A percentile compares a stretch with the other conserved stretches of the same genome.
Conservation (phyloP, 2,329 filamentous ascomycete species). For the Aspergillus viridinutans region DNA sequence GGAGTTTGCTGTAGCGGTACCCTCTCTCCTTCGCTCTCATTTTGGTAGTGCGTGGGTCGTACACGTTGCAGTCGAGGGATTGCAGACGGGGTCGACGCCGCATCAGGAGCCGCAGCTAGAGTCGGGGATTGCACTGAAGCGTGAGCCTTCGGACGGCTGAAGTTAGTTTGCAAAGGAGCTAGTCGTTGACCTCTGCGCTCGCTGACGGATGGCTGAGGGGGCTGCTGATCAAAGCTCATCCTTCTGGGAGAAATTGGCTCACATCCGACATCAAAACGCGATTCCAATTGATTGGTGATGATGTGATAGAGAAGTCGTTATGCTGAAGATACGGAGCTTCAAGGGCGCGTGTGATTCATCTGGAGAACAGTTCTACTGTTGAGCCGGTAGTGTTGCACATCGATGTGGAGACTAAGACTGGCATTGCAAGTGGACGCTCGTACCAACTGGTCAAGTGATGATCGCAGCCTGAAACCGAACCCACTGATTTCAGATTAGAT, state of each 20-base stretch:
- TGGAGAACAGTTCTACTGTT: not conserved
- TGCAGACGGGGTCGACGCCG: not conserved
- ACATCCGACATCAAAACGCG: not conserved
- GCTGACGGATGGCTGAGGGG: conserved; percentile 26
- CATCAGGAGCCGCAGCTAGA: not conserved
- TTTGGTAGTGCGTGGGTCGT: conserved; percentile 29
- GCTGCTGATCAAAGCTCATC: conserved; percentile 16
- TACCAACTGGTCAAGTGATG: not conserved
- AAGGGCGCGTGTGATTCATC: not conserved
- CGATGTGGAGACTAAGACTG: not conserved
- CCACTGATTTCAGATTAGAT: not conserved
- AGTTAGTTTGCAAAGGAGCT: conserved; percentile 36
- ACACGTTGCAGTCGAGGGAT: conserved; percentile 25
- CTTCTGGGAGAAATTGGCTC: not conserved
- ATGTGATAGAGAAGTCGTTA: not conserved
- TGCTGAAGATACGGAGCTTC: not conserved
- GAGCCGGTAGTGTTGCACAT: not conserved
- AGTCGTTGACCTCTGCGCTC: conserved; percentile 36
- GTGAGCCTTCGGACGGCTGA: conserved; percentile 26
- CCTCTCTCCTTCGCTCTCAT: conserved; percentile 23
- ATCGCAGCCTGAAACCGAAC: not conserved
- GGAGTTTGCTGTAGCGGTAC: conserved; percentile 29
- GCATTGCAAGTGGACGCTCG: not conserved
- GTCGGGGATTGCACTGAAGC: not conserved
- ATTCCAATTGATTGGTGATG: not conserved